Evolutionary conservation across 2,329 filamentous ascomycete genomes (phyloP).

Genomic region (Mycosphaerella sp.): DNA sequence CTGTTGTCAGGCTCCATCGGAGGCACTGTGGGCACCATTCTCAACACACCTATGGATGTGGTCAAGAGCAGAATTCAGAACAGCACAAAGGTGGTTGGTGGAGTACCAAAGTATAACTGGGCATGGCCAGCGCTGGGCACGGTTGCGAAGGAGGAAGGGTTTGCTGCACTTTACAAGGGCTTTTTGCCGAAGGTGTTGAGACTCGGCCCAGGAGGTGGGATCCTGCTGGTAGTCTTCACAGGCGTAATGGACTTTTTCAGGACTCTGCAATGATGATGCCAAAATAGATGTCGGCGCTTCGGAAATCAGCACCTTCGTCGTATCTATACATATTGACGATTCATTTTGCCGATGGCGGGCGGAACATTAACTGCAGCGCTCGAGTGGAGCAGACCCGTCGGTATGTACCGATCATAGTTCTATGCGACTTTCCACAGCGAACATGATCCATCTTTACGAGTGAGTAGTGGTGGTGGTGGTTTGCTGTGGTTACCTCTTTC

Average conservation of each 20-base stretch:
- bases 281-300: not conserved
- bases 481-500: too few relatives aligned
- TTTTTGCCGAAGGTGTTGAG: slow-evolving; percentile 92
- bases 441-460: too few relatives aligned
- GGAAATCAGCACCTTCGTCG: too few relatives aligned
- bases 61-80: slow-evolving; percentile 99
- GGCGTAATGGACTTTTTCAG: slow-evolving; percentile 90
- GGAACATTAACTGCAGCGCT: too few relatives aligned
- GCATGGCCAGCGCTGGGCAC: slow-evolving; percentile 81
- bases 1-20: slow-evolving; percentile 79
- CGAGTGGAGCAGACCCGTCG: too few relatives aligned
- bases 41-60: slow-evolving; percentile 96
- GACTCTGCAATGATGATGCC: slow-evolving; percentile 26
- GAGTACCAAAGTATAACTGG: slow-evolving; percentile 96
- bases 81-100: slow-evolving; percentile 72
- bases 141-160: slow-evolving; percentile 89
- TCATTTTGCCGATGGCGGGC: too few relatives aligned
- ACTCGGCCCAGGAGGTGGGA: slow-evolving; percentile 63
- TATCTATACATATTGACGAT: too few relatives aligned
- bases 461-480: too few relatives aligned
- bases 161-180: slow-evolving; percentile 89
- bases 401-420: too few relatives aligned
- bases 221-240: slow-evolving; percentile 80
- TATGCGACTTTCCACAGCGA: too few relatives aligned
- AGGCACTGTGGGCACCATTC: slow-evolving; percentile 80